A percentile compares a stretch with the other conserved stretches of the same genome.
Evolutionary conservation across 2,329 filamentous ascomycete genomes (phyloP).

Genomic region (Paramyrothecium sp.): DNA sequence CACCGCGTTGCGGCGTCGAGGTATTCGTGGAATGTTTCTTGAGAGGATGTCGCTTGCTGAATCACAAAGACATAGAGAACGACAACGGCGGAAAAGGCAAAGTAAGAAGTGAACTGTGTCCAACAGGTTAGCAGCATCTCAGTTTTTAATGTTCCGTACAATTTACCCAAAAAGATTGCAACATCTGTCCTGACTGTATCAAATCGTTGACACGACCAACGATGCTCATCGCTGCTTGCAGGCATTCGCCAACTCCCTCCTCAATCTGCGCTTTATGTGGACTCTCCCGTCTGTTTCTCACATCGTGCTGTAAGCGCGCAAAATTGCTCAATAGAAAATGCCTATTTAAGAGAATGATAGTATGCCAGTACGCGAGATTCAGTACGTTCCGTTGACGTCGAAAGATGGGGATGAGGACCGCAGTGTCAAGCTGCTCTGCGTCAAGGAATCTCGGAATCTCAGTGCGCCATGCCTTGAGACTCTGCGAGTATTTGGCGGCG

Average conservation of each 20-base stretch:
- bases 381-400: conserved; percentile 39
- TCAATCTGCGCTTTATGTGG: conserved; percentile 2
- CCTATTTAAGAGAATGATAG: conserved; percentile 36
- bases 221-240: conserved; percentile 17
- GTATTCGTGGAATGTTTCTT: conserved; percentile 14
- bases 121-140: conserved; percentile 8
- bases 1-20: conserved; percentile 16
- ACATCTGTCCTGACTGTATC: conserved; percentile 18
- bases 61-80: conserved; percentile 23
- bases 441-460: conserved; percentile 35
- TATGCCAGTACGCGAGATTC: conserved; percentile 41
- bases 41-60: conserved; percentile 17
- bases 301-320: conserved; percentile 12
- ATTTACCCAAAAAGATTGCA: conserved; percentile 16
- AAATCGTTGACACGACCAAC: conserved; percentile 18
- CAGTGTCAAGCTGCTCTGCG: conserved; percentile 30
- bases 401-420: conserved; percentile 35
- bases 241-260: conserved; percentile 17
- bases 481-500: conserved; percentile 24
- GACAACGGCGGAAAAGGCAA: conserved; percentile 21
- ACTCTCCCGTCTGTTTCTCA: conserved; percentile 2
- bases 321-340: conserved; percentile 36
- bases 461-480: conserved; percentile 31
- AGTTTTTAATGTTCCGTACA: too few species aligned
- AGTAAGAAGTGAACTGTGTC: conserved; percentile 18